Conservation (phyloP, 345 rosid species). For the Nasturtium officinale region DNA sequence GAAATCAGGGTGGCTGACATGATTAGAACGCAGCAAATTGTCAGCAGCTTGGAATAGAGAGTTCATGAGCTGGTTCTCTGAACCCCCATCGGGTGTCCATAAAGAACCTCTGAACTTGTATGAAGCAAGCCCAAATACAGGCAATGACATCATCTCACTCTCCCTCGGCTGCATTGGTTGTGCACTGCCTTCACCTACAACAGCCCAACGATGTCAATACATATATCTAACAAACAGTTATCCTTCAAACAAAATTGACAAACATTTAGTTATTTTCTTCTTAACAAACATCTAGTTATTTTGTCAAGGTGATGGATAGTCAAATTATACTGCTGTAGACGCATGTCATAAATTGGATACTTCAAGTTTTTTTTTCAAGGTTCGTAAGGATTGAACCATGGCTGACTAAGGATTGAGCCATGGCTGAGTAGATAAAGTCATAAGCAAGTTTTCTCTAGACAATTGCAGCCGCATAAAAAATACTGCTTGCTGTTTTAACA, state of each 20-base stretch:
- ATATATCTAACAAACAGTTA: neutral
- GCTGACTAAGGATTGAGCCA: neutral
- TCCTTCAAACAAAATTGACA: neutral
- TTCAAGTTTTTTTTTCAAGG: neutral
- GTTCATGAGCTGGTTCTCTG: conserved; percentile 50
- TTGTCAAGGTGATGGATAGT: neutral
- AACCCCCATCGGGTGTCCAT: conserved; percentile 62
- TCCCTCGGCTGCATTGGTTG: conserved; percentile 35
- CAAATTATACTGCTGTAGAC: conserved; percentile 11
- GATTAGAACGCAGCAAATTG: conserved; percentile 52
- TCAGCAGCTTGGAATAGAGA: conserved; percentile 61
- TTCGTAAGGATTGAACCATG: neutral
- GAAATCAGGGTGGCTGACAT: conserved; percentile 82
- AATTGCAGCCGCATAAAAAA: conserved; percentile 28
- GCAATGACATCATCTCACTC: conserved; percentile 53
- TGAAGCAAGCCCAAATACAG: conserved; percentile 72
- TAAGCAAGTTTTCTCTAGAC: neutral
- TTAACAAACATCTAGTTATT: conserved; percentile 18
- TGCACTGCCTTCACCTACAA: conserved; percentile 42
- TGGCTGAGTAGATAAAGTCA: conserved; percentile 16
- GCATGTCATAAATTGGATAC: neutral
- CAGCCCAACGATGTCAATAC: neutral
- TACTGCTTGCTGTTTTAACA: neutral
- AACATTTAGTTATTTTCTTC: too few relatives aligned
- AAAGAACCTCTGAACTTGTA: conserved; percentile 73